Evolutionary conservation across 345 rosid genomes (phyloP), one percentile per base, ranked within the genome.

Genomic region (Fremontodendron californicum): DNA sequence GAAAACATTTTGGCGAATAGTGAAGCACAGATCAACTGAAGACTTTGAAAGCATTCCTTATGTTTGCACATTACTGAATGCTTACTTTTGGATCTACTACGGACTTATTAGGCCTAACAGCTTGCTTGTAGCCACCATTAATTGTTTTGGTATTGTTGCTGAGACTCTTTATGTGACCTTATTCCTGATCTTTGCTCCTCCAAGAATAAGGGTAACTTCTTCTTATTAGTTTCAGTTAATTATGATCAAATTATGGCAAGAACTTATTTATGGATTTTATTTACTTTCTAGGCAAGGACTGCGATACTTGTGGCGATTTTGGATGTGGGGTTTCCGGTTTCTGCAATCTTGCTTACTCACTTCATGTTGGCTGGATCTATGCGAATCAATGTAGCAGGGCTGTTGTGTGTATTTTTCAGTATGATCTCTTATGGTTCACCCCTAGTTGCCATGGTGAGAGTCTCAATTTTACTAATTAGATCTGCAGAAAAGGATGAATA

Each of bases 41-140:
- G 74, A 71, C 9, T 71, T 71, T 8, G 74, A 71, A 15, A 46
- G 74, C 23, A 35, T 71, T 48, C 74, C 74, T 13, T 71, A 71
- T 15, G 51, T 71, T 29, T 71, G 60, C 60, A 71, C 74, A 2
- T 33, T 71, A 12, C 29, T 71, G 42, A 71, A 31, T 33, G 29
- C 74, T 46, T 33, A 55, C 40, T 71, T 71, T 18, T 71, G 60
- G 74, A 71, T 55, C 11, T 71, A 71, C 74, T 71, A 49, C 16
- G 74, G 74, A 25, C 9, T 48, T 6, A 71, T 71, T 27, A 48
- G 16, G 58, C n/a, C 58, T 6, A 55, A 55, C 6, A 71, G 12
- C 74, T 49, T 37, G 35, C 57, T 71, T 3, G 58, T 71, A 12
- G 74, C 74, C 74, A 71, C 74, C 25, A 35, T 71, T 18, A 71